Percentiles rank a stretch among this genome's conserved stretches.
phyloP scores from a whole-genome alignment of 2,329 filamentous ascomycete genomes.

The Acephala macrosclerotiorum region DNA sequence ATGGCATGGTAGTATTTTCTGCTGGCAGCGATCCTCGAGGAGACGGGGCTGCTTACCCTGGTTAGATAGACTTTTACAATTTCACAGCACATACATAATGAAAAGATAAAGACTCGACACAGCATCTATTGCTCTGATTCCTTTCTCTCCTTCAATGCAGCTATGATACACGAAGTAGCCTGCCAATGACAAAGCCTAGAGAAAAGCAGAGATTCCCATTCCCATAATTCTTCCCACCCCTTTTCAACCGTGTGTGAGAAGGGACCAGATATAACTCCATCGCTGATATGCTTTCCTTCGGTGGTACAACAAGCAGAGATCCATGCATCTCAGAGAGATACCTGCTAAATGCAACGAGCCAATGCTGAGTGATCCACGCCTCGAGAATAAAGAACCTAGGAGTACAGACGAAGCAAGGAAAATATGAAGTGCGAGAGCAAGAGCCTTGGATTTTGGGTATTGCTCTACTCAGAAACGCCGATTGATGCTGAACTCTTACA shows the following conservation, averaged over 20 bases:
- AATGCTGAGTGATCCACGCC: slow-evolving; percentile 7
- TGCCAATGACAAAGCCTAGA: neutral
- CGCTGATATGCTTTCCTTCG: slow-evolving; percentile 18
- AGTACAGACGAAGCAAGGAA: slow-evolving; percentile 12
- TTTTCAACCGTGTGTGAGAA: neutral
- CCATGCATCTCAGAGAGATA: slow-evolving; percentile 1
- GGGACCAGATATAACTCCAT: slow-evolving; percentile 14
- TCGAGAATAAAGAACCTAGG: slow-evolving; percentile 2
- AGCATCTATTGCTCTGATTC: neutral
- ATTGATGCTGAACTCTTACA: slow-evolving; percentile 6
- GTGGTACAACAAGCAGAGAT: slow-evolving; percentile 20
- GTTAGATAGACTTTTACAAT: slow-evolving; percentile 37
- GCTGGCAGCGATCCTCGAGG: slow-evolving; percentile 88
- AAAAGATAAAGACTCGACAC: neutral
- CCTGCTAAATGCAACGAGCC: slow-evolving; percentile 6
- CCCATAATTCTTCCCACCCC: neutral
- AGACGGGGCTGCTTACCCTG: slow-evolving; percentile 75
- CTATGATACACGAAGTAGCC: neutral
- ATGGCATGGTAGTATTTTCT: slow-evolving; percentile 79
- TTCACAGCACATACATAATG: neutral
- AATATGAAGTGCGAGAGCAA: neutral
- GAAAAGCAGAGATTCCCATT: neutral
- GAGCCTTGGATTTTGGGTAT: slow-evolving; percentile 1
- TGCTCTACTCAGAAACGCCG: slow-evolving; percentile 9
- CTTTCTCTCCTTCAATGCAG: neutral